Evolutionary conservation across 2,329 filamentous ascomycete species (phyloP).

Genomic region (Drechslerella coelobrocha): DNA sequence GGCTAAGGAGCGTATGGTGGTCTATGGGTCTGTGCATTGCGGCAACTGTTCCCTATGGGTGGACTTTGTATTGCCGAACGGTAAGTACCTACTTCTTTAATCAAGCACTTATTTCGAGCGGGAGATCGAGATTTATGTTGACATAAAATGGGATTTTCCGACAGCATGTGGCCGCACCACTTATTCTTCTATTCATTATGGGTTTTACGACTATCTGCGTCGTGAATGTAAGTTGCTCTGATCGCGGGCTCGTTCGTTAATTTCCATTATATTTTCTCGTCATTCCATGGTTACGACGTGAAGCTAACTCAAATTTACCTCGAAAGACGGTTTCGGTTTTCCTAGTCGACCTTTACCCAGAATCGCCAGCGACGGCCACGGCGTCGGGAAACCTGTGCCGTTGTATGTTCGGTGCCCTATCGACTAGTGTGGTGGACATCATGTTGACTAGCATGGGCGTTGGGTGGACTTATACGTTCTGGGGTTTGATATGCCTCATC

Average conservation of each 20-base stretch:
- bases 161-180: constrained; percentile 63
- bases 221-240: constrained; percentile 64
- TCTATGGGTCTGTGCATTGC: constrained; percentile 65
- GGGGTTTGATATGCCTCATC: constrained; percentile 63
- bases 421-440: constrained; percentile 67
- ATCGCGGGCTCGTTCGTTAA: too few species aligned
- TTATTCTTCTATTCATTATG: constrained; percentile 66
- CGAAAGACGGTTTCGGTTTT: constrained; percentile 63
- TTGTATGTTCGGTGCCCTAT: constrained; percentile 68
- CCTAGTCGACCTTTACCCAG: constrained; percentile 69
- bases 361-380: constrained; percentile 68
- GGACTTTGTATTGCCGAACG: constrained; percentile 64
- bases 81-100: constrained; percentile 7
- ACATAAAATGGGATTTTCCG: too few species aligned
- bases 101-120: too few species aligned
- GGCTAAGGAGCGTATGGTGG: constrained; percentile 64
- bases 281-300: too few species aligned
- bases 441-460: constrained; percentile 67
- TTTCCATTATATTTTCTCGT: too few species aligned
- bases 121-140: too few species aligned
- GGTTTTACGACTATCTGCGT: constrained; percentile 67
- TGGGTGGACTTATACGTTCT: constrained; percentile 70
- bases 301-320: background rate
- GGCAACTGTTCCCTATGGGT: constrained; percentile 66
- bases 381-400: constrained; percentile 70